Base-by-base conservation (phyloP, 2,329 filamentous ascomycete genomes). In the Cladosporium velox region DNA sequence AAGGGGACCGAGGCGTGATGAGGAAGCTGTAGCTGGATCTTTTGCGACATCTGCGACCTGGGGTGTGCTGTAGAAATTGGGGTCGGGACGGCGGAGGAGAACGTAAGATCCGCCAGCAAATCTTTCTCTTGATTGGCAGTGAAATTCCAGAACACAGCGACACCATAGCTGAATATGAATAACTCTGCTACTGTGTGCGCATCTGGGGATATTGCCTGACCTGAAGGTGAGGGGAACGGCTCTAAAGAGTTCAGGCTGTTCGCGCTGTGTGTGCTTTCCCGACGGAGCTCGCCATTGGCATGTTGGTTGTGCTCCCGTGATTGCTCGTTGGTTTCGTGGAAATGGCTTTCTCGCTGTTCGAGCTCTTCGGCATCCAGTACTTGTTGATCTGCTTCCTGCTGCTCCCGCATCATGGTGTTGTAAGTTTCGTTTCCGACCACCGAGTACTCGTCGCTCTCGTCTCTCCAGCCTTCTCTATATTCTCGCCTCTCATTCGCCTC, bases 131-230 rank as follows among this genome's bases (percentile, higher is more conserved):
- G 95, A 70, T 90, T 87, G 77, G 97, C 93, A 12, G 92, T 94
- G 73, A 99, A 97, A 77, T 99, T 99, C 95, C 95, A 99, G 77
- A 99, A 97, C 5, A 99, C 95, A 0, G 95, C 94, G 0, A 99
- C 94, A 24, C 95, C 95, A 75, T 99, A 99, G 18, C 91, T 94
- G 78, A 96, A 98, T 72, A 99, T 90, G 76, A 97, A 98, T 87
- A 98, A 92, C 79, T 99, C 95, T 51, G 92, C 94, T 75, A 96
- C 92, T 65, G 89, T 86, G 74, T 94, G 89, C 41, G 89, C 87
- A 74, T 92, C 88, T 6, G 90, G 86, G 0, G 86, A 86, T 28
- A 92, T 84, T 32, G 87, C 85, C 10, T 75, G 73, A 44, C 71
- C 69, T 6, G 30, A 35, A 11, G 76, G 86, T 84, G 28, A 86